These are phyloP conservation scores for Bassia scoparia DNA, from an alignment of 148 eudicot genomes.

Conservation along the genomic window DNA sequence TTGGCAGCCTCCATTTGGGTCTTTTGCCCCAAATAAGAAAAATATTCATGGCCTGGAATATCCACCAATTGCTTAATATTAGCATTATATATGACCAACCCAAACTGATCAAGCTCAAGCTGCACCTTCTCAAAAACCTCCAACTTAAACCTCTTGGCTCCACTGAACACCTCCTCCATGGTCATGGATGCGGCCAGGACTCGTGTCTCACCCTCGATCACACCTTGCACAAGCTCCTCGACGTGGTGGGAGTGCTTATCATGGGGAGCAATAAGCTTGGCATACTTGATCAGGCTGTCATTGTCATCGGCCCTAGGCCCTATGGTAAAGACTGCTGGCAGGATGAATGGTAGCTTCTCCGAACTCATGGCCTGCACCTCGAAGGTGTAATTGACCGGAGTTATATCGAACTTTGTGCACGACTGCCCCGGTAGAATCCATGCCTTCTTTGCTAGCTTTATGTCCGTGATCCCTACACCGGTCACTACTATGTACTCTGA, in stretches of 20 bases:
- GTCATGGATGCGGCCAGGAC: slow-evolving; percentile 54
- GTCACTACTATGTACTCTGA: slow-evolving; percentile 50
- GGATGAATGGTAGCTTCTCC: slow-evolving; percentile 45
- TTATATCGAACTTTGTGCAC: slow-evolving; percentile 34
- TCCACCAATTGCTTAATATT: slow-evolving; percentile 54
- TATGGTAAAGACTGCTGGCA: slow-evolving; percentile 51
- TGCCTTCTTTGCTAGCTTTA: slow-evolving; percentile 48
- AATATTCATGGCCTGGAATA: slow-evolving; percentile 52
- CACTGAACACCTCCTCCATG: slow-evolving; percentile 50
- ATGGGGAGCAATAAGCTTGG: slow-evolving; percentile 45
- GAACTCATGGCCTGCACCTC: slow-evolving; percentile 60
- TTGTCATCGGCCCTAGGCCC: slow-evolving; percentile 42
- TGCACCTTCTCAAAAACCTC: slow-evolving; percentile 50
- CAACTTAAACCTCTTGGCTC: slow-evolving; percentile 42
- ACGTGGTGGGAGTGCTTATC: slow-evolving; percentile 45
- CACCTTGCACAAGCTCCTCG: slow-evolving; percentile 45
- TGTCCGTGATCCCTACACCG: slow-evolving; percentile 34
- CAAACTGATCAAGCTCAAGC: slow-evolving; percentile 46
- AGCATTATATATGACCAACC: slow-evolving; percentile 46
- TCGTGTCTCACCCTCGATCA: slow-evolving; percentile 55
- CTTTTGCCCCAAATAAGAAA: slow-evolving; percentile 55
- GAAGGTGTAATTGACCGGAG: slow-evolving; percentile 52
- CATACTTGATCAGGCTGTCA: slow-evolving; percentile 32
- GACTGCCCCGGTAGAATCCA: slow-evolving; percentile 41
- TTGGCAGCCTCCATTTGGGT: slow-evolving; percentile 57